Evolutionary conservation across 2,329 filamentous ascomycete genomes (phyloP).

Genomic region (Aspergillus sp.): DNA sequence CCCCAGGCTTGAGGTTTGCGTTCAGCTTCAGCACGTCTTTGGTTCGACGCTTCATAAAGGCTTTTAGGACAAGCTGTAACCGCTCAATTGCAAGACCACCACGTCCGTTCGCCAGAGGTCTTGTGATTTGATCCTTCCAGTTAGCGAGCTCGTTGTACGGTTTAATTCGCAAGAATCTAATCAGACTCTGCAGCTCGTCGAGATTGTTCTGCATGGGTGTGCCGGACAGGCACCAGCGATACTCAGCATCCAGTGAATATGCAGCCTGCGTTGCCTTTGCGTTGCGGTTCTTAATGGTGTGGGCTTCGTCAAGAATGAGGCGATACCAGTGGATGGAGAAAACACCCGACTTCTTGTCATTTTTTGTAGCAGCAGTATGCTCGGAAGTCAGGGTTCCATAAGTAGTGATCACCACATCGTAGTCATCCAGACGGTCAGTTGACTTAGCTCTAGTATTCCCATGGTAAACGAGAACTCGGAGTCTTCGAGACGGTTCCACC

Average conservation of each 20-base stretch:
- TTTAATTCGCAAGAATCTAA: conserved; percentile 87
- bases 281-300: conserved; percentile 97
- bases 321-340: conserved; percentile 95
- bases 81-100: conserved; percentile 86
- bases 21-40: conserved; percentile 94
- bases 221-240: conserved; percentile 93
- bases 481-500: conserved; percentile 65
- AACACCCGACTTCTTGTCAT: conserved; percentile 70
- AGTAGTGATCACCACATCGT: conserved; percentile 95
- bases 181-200: conserved; percentile 90
- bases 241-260: conserved; percentile 79
- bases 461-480: conserved; percentile 88
- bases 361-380: conserved; percentile 67
- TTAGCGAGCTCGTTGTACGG: conserved; percentile 82
- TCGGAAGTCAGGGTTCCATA: conserved; percentile 96
- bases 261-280: conserved; percentile 93
- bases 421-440: conserved; percentile 72
- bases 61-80: conserved; percentile 79
- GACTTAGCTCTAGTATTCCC: conserved; percentile 81
- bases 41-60: conserved; percentile 98
- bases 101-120: conserved; percentile 83
- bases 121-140: conserved; percentile 90
- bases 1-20: conserved; percentile 74
- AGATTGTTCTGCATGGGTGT: conserved; percentile 99
- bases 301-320: conserved; percentile 91